Conservation (phyloP, 2,329 filamentous ascomycete species). For the Hawksworthiomyces lignivorus region DNA sequence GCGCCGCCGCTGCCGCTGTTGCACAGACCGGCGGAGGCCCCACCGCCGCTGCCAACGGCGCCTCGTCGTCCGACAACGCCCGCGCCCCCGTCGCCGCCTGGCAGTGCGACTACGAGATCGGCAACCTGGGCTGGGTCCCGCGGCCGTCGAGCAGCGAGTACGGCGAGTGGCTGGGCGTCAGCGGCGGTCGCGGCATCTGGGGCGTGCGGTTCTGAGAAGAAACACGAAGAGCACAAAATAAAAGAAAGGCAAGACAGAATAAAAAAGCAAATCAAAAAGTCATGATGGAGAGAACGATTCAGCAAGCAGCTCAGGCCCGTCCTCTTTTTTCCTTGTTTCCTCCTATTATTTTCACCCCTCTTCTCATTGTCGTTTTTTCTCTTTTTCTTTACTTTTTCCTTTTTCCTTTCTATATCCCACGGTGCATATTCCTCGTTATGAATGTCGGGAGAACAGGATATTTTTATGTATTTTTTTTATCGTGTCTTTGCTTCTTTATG, state of each 20-base stretch:
- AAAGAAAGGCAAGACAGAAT: too few species aligned
- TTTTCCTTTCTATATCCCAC: conserved; percentile 4
- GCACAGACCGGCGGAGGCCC: conserved; percentile 20
- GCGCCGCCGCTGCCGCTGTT: conserved; percentile 19
- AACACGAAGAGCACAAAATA: not conserved
- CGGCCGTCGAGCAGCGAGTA: conserved; percentile 59
- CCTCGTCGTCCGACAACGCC: conserved; percentile 45
- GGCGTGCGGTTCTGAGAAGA: conserved; percentile 44
- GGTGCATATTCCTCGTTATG: too few species aligned
- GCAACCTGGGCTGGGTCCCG: conserved; percentile 79
- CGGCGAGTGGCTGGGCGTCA: conserved; percentile 78
- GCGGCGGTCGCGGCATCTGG: conserved; percentile 74
- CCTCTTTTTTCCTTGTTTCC: not conserved
- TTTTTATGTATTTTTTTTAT: too few species aligned
- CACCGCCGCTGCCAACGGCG: conserved; percentile 38
- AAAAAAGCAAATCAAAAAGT: too few species aligned
- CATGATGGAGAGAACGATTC: too few species aligned
- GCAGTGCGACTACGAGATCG: conserved; percentile 82
- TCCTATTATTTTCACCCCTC: not conserved
- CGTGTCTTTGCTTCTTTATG: too few species aligned
- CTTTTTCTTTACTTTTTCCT: too few species aligned
- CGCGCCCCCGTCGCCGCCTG: conserved; percentile 67
- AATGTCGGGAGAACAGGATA: too few species aligned
- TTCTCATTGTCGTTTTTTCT: not conserved
- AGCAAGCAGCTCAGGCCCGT: too few species aligned